Conservation (phyloP, 2,329 filamentous ascomycete species). For the Pseudogymnoascus verrucosus region DNA sequence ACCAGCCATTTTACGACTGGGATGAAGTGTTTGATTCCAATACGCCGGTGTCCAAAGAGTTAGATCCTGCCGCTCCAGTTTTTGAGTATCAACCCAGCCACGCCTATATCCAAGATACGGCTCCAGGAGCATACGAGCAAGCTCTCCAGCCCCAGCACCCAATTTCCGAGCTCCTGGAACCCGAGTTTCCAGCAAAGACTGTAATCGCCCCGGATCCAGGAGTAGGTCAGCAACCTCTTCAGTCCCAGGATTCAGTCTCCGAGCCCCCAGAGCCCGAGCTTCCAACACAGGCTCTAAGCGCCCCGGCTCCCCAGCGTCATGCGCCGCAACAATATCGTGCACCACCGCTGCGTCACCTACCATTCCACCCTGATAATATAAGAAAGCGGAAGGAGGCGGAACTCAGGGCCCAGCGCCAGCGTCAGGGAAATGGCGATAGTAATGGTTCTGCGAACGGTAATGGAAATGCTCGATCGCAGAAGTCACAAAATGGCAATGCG, state of each 20-base stretch:
- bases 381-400: not conserved
- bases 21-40: too few species aligned
- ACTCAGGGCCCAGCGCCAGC: too few species aligned
- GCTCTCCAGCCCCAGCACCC: not conserved
- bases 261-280: not conserved
- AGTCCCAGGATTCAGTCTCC: not conserved
- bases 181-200: not conserved
- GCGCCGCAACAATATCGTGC: not conserved
- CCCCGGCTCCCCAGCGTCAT: not conserved
- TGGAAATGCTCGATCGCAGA: not conserved
- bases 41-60: too few species aligned
- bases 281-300: not conserved
- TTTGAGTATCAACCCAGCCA: not conserved
- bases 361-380: not conserved
- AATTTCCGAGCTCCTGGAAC: not conserved
- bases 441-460: not conserved
- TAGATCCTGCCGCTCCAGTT: not conserved
- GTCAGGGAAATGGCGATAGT: not conserved
- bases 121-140: not conserved
- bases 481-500: not conserved
- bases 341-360: not conserved
- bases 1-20: not conserved
- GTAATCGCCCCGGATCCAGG: not conserved
- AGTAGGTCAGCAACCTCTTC: not conserved
- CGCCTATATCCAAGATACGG: not conserved